A percentile compares a stretch with the other conserved stretches of the same genome.
Conservation (phyloP, 768 basidiomycete genomes). For the Collybia mongolica region DNA sequence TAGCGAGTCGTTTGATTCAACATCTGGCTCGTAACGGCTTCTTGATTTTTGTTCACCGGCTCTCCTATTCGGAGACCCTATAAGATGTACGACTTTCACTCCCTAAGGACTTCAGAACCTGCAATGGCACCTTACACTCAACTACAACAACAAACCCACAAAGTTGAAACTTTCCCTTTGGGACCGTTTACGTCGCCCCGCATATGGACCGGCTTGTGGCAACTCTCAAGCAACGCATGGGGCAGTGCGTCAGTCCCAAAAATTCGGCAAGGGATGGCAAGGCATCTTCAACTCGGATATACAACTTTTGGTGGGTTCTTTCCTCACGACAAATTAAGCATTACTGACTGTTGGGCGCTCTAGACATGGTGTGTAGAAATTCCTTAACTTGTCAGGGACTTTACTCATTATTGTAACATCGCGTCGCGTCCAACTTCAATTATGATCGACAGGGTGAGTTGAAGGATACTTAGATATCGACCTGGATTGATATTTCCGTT, state of each 20-base stretch:
- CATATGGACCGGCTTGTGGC: constrained; percentile 81
- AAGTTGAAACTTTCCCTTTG: constrained; percentile 47
- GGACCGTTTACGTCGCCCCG: constrained; percentile 61
- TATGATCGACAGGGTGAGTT: constrained; percentile 12
- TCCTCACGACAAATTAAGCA: neutral
- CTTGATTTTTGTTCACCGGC: too few relatives aligned
- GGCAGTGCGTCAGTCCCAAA: constrained; percentile 67
- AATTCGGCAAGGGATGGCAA: constrained; percentile 66
- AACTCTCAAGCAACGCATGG: constrained; percentile 85
- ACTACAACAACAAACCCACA: constrained; percentile 2
- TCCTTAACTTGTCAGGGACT: neutral
- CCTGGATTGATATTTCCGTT: constrained; percentile 1
- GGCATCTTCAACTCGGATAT: constrained; percentile 60
- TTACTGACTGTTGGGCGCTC: neutral
- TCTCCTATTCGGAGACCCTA: neutral
- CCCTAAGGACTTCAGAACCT: constrained; percentile 2
- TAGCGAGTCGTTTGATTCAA: too few relatives aligned
- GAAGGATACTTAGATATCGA: neutral
- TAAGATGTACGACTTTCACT: neutral
- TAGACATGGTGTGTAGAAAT: constrained; percentile 54
- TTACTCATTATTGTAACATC: neutral
- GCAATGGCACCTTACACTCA: constrained; percentile 18
- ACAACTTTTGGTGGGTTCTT: constrained; percentile 55
- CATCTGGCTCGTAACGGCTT: too few relatives aligned
- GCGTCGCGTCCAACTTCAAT: neutral